Percentiles rank a stretch among this genome's conserved stretches.
phyloP scores from a whole-genome alignment of 1,284 basidiomycete genomes.

The Cryptococcus neoformans region DNA sequence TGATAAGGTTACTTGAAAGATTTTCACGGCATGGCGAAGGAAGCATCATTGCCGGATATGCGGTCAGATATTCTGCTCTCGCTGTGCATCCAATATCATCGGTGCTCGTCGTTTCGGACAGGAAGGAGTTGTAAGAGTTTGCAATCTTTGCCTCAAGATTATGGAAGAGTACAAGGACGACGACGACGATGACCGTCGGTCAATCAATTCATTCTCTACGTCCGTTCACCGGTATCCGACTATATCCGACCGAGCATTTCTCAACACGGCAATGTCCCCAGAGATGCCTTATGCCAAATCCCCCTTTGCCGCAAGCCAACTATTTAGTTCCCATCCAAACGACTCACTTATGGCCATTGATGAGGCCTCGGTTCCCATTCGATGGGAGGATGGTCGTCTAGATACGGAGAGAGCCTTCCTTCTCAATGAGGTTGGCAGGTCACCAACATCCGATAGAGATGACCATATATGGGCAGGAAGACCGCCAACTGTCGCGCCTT shows the following conservation, averaged over 20 bases:
- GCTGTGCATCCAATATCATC: slow-evolving; percentile 96
- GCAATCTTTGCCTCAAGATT: slow-evolving; percentile 90
- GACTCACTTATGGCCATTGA: slow-evolving; percentile 44
- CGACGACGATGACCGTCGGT: slow-evolving; percentile 56
- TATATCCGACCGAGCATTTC: slow-evolving; percentile 39
- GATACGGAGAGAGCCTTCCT: slow-evolving; percentile 31
- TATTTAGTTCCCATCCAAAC: slow-evolving; percentile 57
- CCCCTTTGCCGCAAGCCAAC: slow-evolving; percentile 80
- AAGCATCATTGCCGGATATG: slow-evolving; percentile 96
- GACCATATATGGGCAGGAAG: slow-evolving; percentile 51
- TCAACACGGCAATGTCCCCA: slow-evolving; percentile 43
- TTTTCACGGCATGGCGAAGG: slow-evolving; percentile 86
- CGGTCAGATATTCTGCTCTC: slow-evolving; percentile 86
- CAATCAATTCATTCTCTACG: slow-evolving; percentile 39
- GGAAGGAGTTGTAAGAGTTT: slow-evolving; percentile 86
- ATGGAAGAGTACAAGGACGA: slow-evolving; percentile 74
- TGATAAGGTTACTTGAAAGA: slow-evolving; percentile 47
- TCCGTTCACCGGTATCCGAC: slow-evolving; percentile 28
- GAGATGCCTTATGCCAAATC: slow-evolving; percentile 58
- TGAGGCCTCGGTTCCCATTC: slow-evolving; percentile 30
- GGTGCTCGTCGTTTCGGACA: slow-evolving; percentile 91
- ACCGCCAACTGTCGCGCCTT: slow-evolving; percentile 61
- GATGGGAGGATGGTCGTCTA: slow-evolving; percentile 20
- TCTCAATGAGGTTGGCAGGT: slow-evolving; percentile 25
- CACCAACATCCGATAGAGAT: slow-evolving; percentile 46